A percentile compares a stretch with the other conserved stretches of the same genome.
Evolutionary conservation across 2,329 filamentous ascomycete species (phyloP).

Genomic region (Aspergillus vadensis): DNA sequence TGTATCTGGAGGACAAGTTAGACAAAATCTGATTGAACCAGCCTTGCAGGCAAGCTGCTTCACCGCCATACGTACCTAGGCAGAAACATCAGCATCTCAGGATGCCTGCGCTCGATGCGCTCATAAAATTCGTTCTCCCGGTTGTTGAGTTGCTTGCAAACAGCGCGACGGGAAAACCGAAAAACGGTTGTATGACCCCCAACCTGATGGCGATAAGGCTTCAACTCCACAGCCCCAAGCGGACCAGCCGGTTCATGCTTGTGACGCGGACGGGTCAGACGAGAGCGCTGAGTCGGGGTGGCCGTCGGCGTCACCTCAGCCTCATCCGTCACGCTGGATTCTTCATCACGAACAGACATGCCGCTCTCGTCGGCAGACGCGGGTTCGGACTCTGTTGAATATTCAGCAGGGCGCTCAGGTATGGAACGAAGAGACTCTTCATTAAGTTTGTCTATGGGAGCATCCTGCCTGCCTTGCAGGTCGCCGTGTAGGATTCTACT

Average conservation of each 20-base stretch:
- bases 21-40: no score
- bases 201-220: constrained; percentile 96
- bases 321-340: constrained; percentile 59
- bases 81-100: constrained; percentile 84
- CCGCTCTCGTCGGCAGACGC: constrained; percentile 47
- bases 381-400: constrained; percentile 48
- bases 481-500: constrained; percentile 64
- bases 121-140: constrained; percentile 99
- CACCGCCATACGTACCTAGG: constrained; percentile 59
- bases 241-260: constrained; percentile 50
- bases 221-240: constrained; percentile 88
- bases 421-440: constrained; percentile 39
- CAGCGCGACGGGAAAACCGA: constrained; percentile 89
- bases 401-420: constrained; percentile 40
- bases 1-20: constrained; percentile 66
- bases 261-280: constrained; percentile 30
- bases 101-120: constrained; percentile 86
- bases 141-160: constrained; percentile 98
- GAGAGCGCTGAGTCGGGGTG: constrained; percentile 41
- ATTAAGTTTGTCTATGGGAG: constrained; percentile 41
- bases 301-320: constrained; percentile 52
- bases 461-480: constrained; percentile 44
- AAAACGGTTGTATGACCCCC: constrained; percentile 96
- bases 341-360: constrained; percentile 50
- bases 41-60: constrained; percentile 19